Evolutionary conservation across 2,329 filamentous ascomycete species (phyloP).

Genomic region (Phyllosticta paracitricarpa): DNA sequence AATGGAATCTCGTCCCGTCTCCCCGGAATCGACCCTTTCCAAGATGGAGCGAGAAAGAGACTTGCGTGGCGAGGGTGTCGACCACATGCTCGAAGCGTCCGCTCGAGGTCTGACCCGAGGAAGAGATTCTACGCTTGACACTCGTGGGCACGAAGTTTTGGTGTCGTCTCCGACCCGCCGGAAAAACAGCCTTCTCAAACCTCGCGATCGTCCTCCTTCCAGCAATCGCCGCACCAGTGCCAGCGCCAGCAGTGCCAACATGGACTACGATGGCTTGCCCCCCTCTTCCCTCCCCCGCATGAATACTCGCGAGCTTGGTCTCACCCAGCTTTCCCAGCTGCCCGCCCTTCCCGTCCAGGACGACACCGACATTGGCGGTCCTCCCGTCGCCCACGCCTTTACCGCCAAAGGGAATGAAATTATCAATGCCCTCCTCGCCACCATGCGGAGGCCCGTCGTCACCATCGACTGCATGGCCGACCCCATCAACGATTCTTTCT

Average conservation of each 20-base stretch:
- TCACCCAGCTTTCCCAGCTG: constrained; percentile 59
- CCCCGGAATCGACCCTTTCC: background rate
- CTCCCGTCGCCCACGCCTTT: constrained; percentile 49
- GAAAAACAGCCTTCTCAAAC: constrained; percentile 30
- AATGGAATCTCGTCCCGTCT: background rate
- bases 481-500: constrained; percentile 71
- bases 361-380: constrained; percentile 75
- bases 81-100: constrained; percentile 53
- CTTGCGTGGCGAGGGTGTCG: constrained; percentile 65
- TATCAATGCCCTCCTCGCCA: constrained; percentile 44
- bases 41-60: constrained; percentile 60
- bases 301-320: constrained; percentile 56
- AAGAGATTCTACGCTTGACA: constrained; percentile 61
- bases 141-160: constrained; percentile 60
- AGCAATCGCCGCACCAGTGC: constrained; percentile 24
- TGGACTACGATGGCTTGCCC: constrained; percentile 43
- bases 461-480: constrained; percentile 92
- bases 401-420: constrained; percentile 36
- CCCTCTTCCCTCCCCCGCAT: constrained; percentile 50
- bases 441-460: constrained; percentile 64
- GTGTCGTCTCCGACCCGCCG: constrained; percentile 50
- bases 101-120: constrained; percentile 49
- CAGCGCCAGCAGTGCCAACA: constrained; percentile 20
- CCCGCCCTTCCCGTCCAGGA: constrained; percentile 60
- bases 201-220: constrained; percentile 14